phyloP scores from a whole-genome alignment of 139 green algal genomes.

The Chlamydomonas sphaeroides region DNA sequence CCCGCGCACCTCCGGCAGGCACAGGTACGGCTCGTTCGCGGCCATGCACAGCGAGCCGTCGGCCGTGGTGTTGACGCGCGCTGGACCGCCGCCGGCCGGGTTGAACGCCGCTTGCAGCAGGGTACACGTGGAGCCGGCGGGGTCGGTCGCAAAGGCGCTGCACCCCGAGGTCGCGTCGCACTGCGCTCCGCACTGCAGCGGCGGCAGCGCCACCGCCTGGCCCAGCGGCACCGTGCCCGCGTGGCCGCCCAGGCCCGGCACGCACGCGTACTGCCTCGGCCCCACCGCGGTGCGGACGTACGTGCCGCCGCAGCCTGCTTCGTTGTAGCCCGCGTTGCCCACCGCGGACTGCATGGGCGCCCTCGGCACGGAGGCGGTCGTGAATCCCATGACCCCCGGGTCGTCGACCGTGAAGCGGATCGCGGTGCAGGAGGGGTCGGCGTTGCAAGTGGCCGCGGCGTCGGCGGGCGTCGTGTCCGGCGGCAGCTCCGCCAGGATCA shows the following conservation, averaged over 20 bases:
- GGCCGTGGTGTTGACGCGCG: neutral
- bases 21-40: neutral
- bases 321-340: neutral
- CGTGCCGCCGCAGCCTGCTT: neutral
- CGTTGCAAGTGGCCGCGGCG: neutral
- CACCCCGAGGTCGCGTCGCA: neutral
- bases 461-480: neutral
- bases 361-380: no score
- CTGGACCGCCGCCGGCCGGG: no score
- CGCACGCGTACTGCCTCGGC: slow-evolving; percentile 1
- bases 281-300: neutral
- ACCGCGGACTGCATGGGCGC: neutral
- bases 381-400: neutral
- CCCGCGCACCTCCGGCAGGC: neutral
- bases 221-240: neutral
- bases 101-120: neutral
- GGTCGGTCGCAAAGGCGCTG: neutral
- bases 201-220: neutral
- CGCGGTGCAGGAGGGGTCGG: neutral
- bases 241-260: neutral
- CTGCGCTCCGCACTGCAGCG: neutral
- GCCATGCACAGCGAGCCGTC: neutral
- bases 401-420: neutral
- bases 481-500: neutral
- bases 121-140: neutral